Evolutionary conservation across 1,139 yeast species (phyloP), one percentile per base, ranked within the genome.

Genomic region (Yamadazyma atmosphaerica): DNA sequence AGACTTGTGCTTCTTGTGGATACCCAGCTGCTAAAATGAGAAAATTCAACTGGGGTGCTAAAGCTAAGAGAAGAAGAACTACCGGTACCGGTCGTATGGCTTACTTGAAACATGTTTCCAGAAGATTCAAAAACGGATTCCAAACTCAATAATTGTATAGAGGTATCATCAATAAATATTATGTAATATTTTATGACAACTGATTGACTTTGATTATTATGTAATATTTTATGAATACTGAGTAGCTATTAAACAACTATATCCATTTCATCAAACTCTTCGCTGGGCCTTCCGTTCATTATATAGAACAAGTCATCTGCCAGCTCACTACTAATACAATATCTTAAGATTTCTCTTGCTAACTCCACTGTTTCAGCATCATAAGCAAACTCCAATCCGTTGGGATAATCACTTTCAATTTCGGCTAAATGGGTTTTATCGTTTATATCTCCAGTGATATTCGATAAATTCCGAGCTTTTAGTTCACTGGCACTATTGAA

Each of bases 81-180:
- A 90, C 98, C 61, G 99, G 99, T 81, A 84, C 98, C 72, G 99
- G 99, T 76, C 95, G 99, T 81, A 89, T 89, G 95, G 80, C 92
- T 74, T 82, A 92, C 88, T 83, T 94, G 76, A 92, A 90, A 83
- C 85, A 83, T 77, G 96, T 92, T 63, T 75, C 94, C 61, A 88
- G 97, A 83, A 87, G 90, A 81, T 92, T 90, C 86, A 88, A 89
- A 86, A 90, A 92, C 83, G 95, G 92, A 71, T 92, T 92, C 96
- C 97, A 88, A 79, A 70, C 92, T 60, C 53, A 49, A 49, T 48
- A 47, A 40, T 30, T 30, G 24, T 30, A 18, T 30, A 19, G 33
- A 30, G 19, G 24, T 19, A 17, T 28, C 40, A 44, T 41, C 45
- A 48, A 43, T 42, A 25, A 19, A 24, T 26, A 17, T 23, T 27